Conservation (phyloP, 2,329 filamentous ascomycete genomes). For the Pseudogymnoascus destructans region DNA sequence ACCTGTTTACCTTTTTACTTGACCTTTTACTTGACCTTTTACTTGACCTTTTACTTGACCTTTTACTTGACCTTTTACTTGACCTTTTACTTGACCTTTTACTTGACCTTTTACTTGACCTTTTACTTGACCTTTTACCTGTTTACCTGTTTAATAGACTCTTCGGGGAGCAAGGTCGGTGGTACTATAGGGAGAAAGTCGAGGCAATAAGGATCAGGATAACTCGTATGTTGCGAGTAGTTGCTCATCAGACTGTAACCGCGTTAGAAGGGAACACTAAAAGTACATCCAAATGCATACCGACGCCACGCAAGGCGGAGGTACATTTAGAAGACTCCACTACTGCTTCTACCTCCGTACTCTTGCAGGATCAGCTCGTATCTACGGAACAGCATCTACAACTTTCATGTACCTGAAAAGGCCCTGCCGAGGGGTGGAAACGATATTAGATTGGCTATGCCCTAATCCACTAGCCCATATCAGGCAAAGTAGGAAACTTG, state of each 20-base stretch:
- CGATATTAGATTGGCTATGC: conserved; percentile 5
- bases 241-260: not conserved
- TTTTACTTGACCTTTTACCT: too few species aligned
- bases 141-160: not conserved
- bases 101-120: too few species aligned
- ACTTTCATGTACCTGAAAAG: not conserved
- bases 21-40: too few species aligned
- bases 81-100: too few species aligned
- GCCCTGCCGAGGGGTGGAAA: not conserved
- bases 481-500: not conserved
- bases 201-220: conserved; percentile 5
- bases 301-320: not conserved
- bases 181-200: conserved; percentile 1
- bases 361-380: conserved; percentile 4
- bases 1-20: too few species aligned
- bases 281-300: conserved; percentile 3
- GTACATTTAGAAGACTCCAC: not conserved
- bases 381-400: not conserved
- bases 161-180: not conserved
- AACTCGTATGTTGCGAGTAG: not conserved
- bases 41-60: too few species aligned
- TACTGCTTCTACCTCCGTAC: conserved; percentile 3
- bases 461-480: not conserved
- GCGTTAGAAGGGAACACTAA: not conserved
- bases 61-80: too few species aligned